A percentile compares a stretch with the other conserved stretches of the same genome.
phyloP scores from a whole-genome alignment of 1,284 basidiomycete species.

The Farysia itapuensis region DNA sequence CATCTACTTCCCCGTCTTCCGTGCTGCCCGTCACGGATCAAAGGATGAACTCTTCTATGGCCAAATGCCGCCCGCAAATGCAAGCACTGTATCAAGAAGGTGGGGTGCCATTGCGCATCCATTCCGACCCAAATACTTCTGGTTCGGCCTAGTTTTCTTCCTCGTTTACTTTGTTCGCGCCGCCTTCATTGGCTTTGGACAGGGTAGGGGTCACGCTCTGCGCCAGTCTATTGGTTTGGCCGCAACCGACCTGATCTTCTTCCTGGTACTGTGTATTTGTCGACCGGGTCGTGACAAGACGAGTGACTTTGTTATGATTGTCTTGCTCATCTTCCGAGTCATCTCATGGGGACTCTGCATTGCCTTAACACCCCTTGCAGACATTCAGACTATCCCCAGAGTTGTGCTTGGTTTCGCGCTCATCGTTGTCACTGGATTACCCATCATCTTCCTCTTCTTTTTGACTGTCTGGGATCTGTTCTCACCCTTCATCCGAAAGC shows the following conservation, averaged over 20 bases:
- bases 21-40: constrained; percentile 14
- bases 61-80: constrained; percentile 30
- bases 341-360: constrained; percentile 51
- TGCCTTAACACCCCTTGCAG: constrained; percentile 44
- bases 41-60: constrained; percentile 42
- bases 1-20: constrained; percentile 42
- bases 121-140: constrained; percentile 46
- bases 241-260: constrained; percentile 50
- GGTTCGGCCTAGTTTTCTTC: constrained; percentile 46
- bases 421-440: constrained; percentile 48
- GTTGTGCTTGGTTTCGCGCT: constrained; percentile 55
- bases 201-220: constrained; percentile 34
- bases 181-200: constrained; percentile 52
- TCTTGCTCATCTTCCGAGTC: constrained; percentile 48
- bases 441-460: constrained; percentile 52
- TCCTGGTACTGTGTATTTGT: constrained; percentile 42
- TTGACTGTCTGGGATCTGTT: constrained; percentile 46
- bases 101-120: constrained; percentile 51
- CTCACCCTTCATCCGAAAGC: constrained; percentile 33
- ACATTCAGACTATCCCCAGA: constrained; percentile 53
- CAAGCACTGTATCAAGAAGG: constrained; percentile 7
- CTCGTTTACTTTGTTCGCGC: constrained; percentile 47
- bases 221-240: constrained; percentile 55
- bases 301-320: constrained; percentile 50
- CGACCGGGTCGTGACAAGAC: constrained; percentile 50